Percentiles rank a stretch among this genome's conserved stretches.
Evolutionary conservation across 768 basidiomycete genomes (phyloP).

Genomic region (Serendipita sp.): DNA sequence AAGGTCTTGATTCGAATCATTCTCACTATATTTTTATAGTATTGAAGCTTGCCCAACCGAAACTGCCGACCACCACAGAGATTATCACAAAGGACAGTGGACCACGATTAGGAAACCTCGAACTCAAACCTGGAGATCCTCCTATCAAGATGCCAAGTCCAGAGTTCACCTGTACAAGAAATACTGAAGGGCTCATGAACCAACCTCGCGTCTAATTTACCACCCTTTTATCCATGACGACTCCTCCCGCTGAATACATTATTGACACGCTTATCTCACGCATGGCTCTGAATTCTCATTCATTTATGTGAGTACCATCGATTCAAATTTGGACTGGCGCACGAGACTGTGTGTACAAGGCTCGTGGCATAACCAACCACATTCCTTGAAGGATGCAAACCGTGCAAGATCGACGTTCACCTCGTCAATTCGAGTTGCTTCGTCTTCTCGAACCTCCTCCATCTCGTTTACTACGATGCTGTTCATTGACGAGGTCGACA

Average conservation of each 20-base stretch:
- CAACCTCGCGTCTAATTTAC: background rate
- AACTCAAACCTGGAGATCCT: conserved; percentile 21
- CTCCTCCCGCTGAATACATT: background rate
- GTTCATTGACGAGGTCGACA: too few relatives aligned
- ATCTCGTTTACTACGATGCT: too few relatives aligned
- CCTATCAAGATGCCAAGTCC: background rate
- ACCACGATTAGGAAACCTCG: conserved; percentile 54
- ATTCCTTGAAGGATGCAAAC: background rate
- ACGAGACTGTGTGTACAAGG: background rate
- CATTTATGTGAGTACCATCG: background rate
- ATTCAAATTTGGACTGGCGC: background rate
- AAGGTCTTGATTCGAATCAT: background rate
- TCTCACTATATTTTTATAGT: background rate
- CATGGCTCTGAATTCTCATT: background rate
- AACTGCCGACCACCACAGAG: conserved; percentile 76
- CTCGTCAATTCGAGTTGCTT: too few relatives aligned
- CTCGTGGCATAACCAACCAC: background rate
- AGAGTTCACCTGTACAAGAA: background rate
- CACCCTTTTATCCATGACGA: background rate
- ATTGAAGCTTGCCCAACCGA: conserved; percentile 17
- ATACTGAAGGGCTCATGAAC: background rate
- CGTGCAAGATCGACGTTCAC: background rate
- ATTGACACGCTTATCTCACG: background rate
- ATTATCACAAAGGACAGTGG: conserved; percentile 56
- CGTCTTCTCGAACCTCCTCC: too few relatives aligned